A percentile compares a stretch with the other conserved stretches of the same genome.
These are phyloP conservation scores for Lizonia empirigonia DNA, from an alignment of 2,329 filamentous ascomycete genomes.

Conservation along the genomic window DNA sequence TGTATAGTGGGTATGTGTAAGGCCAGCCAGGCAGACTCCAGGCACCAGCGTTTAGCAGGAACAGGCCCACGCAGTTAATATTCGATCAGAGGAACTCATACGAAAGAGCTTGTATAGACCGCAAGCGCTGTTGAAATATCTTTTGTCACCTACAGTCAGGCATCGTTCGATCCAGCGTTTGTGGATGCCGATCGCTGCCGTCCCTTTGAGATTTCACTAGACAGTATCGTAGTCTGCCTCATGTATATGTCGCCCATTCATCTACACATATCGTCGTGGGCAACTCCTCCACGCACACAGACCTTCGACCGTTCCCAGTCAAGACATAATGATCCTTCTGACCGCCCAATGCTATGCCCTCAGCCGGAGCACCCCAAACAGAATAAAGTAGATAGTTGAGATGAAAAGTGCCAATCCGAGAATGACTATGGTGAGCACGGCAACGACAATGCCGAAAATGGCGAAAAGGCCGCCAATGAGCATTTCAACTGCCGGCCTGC, in stretches of 20 bases:
- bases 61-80: background rate
- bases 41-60: background rate
- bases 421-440: slow-evolving; percentile 5
- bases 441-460: slow-evolving; percentile 4
- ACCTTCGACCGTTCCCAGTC: background rate
- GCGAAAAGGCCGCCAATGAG: slow-evolving; percentile 14
- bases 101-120: background rate
- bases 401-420: slow-evolving; percentile 9
- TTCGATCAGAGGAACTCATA: too few species aligned
- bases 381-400: slow-evolving; percentile 2
- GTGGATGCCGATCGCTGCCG: background rate
- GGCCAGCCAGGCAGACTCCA: background rate
- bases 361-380: background rate
- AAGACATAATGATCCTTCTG: background rate
- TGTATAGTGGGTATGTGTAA: background rate
- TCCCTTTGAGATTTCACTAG: background rate
- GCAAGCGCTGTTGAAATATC: background rate
- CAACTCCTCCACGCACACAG: background rate
- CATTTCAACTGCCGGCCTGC: slow-evolving; percentile 10
- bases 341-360: background rate
- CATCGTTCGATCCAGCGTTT: background rate
- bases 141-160: background rate
- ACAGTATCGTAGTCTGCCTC: slow-evolving; percentile 2
- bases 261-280: slow-evolving; percentile 10
- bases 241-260: slow-evolving; percentile 2